Base-by-base conservation (phyloP, 768 basidiomycete genomes). In the Coprinopsis cinerea region DNA sequence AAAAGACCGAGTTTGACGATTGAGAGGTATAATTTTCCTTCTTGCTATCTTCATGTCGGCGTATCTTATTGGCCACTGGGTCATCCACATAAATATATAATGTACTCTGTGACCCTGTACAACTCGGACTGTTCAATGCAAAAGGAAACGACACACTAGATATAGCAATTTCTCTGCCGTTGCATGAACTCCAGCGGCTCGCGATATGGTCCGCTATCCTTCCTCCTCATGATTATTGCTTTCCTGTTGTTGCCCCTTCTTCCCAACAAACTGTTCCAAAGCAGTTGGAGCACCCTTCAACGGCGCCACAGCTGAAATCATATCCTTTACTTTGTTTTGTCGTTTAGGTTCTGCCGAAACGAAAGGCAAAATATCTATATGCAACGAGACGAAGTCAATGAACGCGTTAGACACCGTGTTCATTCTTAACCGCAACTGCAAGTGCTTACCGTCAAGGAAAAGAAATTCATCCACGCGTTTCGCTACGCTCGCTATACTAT, bases 391-490 rank as follows among this genome's bases (percentile, higher is more conserved):
- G 20, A 4, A 20, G 27, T 30, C 27, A n/a, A 10, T 7, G 6
- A 45, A 45, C 28, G 44, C 9, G 7, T 22, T 25, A 22, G 4
- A 17, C n/a, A n/a, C n/a, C n/a, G n/a, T n/a, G n/a, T n/a, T n/a
- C n/a, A n/a, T n/a, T n/a, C n/a, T n/a, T n/a, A n/a, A n/a, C n/a
- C n/a, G n/a, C n/a, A n/a, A n/a, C n/a, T n/a, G n/a, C n/a, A n/a
- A 22, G 4, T 7, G 17, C 36, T 14, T 55, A 87, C 88, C 88
- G 65, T 88, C 83, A 4, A 91, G 74, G 59, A 91, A 91, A 40
- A 84, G 60, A 57, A 86, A 90, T 54, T 91, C 88, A 43, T 88
- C 85, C 43, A 72, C 81, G 57, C 76, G 78, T 48, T 82, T 74
- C 25, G 82, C 78, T 9, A 81, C 78, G 7, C 73, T 71, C 3